Percentiles rank a stretch among this genome's conserved stretches.
Evolutionary conservation across 2,329 filamentous ascomycete genomes (phyloP).

Genomic region (Fusarium sp.): DNA sequence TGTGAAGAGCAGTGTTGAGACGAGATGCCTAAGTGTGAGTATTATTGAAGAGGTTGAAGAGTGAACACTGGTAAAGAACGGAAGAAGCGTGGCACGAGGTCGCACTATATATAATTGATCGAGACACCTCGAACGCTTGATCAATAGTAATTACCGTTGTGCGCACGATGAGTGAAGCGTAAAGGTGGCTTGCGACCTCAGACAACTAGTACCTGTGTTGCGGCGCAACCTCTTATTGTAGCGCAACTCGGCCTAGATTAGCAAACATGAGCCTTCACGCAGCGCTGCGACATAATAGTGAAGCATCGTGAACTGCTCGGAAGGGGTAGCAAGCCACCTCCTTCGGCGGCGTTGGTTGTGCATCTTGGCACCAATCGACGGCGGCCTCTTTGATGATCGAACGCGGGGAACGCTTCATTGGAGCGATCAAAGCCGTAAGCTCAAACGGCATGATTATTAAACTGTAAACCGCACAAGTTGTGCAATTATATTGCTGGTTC

Average conservation of each 20-base stretch:
- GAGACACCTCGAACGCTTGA: background rate
- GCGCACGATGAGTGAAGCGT: background rate
- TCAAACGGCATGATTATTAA: slow-evolving; percentile 8
- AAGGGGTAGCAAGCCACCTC: slow-evolving; percentile 23
- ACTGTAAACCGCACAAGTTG: background rate
- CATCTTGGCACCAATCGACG: slow-evolving; percentile 12
- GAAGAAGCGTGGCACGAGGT: background rate
- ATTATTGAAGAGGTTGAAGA: background rate
- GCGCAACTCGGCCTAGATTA: background rate
- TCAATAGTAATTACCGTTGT: background rate
- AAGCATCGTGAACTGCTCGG: slow-evolving; percentile 24
- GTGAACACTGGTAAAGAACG: background rate
- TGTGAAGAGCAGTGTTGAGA: background rate
- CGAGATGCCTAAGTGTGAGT: background rate
- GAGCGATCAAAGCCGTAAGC: slow-evolving; percentile 3
- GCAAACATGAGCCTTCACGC: slow-evolving; percentile 13
- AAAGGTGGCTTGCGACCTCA: slow-evolving; percentile 11
- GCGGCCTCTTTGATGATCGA: background rate
- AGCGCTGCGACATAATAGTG: background rate
- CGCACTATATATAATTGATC: background rate
- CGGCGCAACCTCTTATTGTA: background rate
- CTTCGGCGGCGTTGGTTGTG: slow-evolving; percentile 10
- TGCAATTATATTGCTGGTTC: background rate
- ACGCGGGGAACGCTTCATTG: slow-evolving; percentile 10
- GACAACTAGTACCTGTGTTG: slow-evolving; percentile 8